Percentiles rank a stretch among this genome's conserved stretches.
Conservation (phyloP, 1,284 basidiomycete genomes). For the Ustilago hordei region DNA sequence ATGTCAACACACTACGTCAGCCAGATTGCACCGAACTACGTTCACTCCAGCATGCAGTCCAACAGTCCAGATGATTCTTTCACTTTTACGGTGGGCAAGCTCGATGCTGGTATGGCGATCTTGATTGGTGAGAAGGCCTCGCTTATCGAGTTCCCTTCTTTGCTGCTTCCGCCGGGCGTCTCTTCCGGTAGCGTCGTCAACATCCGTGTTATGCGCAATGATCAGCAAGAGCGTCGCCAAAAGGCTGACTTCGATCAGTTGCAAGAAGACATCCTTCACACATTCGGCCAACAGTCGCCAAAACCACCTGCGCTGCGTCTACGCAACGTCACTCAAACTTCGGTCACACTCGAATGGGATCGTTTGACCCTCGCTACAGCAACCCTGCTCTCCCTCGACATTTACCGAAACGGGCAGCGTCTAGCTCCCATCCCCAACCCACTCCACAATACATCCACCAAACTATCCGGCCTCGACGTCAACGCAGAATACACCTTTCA, state of each 20-base stretch:
- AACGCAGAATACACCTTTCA: constrained; percentile 68
- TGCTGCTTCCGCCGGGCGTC: constrained; percentile 65
- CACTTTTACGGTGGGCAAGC: constrained; percentile 69
- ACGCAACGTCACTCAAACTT: constrained; percentile 67
- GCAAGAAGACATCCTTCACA: constrained; percentile 66
- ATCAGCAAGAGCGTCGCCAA: constrained; percentile 59
- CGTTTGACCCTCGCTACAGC: constrained; percentile 61
- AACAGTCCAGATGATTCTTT: constrained; percentile 45
- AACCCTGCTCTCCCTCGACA: constrained; percentile 63
- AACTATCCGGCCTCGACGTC: constrained; percentile 65
- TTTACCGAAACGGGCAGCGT: constrained; percentile 64
- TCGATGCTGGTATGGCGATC: constrained; percentile 68
- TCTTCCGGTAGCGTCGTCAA: constrained; percentile 66
- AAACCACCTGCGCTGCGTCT: constrained; percentile 59
- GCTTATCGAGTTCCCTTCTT: constrained; percentile 69
- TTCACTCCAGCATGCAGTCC: constrained; percentile 50
- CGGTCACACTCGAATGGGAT: constrained; percentile 68
- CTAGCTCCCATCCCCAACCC: constrained; percentile 67
- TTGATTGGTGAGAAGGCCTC: constrained; percentile 68
- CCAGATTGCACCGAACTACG: constrained; percentile 56
- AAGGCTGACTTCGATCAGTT: constrained; percentile 62
- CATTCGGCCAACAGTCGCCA: constrained; percentile 61
- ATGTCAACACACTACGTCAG: constrained; percentile 56
- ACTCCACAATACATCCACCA: constrained; percentile 65
- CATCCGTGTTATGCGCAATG: constrained; percentile 64